These are phyloP conservation scores for Scedosporium apiospermum DNA, from an alignment of 2,329 filamentous ascomycete genomes.

Conservation along the genomic window DNA sequence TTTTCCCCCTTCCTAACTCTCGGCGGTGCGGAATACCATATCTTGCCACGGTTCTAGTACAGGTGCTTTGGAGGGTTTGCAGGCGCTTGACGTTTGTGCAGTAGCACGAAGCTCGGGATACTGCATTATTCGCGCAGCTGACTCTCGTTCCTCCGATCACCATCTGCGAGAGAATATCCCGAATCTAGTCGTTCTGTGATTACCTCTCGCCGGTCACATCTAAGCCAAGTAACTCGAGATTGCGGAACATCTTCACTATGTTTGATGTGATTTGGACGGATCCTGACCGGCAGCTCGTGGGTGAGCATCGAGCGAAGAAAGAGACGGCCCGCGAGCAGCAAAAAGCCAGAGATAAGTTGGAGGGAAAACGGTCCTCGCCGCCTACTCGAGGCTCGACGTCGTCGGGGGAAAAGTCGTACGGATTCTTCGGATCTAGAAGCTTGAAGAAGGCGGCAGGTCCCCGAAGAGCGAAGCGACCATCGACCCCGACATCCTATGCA, in stretches of 20 bases:
- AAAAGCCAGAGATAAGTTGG: slow-evolving; percentile 17
- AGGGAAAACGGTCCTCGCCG: slow-evolving; percentile 21
- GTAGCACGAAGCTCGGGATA: no score
- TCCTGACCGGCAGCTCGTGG: slow-evolving; percentile 40
- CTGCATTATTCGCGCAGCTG: no score
- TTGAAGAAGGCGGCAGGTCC: slow-evolving; percentile 21
- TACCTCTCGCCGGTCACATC: no score
- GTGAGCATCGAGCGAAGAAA: slow-evolving; percentile 41
- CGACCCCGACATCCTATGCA: slow-evolving; percentile 9
- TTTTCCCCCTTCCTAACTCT: no score
- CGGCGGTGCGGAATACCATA: no score
- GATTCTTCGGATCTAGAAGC: slow-evolving; percentile 32
- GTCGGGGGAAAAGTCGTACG: slow-evolving; percentile 28
- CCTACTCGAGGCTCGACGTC: slow-evolving; percentile 36
- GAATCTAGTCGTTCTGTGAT: no score
- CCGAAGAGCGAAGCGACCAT: slow-evolving; percentile 10
- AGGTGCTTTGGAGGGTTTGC: no score
- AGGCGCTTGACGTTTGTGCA: no score
- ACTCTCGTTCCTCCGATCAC: no score
- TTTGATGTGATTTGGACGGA: slow-evolving; percentile 53
- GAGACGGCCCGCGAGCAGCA: slow-evolving; percentile 26
- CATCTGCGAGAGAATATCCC: no score
- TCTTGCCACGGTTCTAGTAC: no score
- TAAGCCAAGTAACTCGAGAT: neutral
- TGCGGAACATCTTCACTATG: slow-evolving; percentile 26